Percentiles rank a stretch among this genome's conserved stretches.
These are phyloP conservation scores for Thalassiosira livingstoniorum DNA, from an alignment of 352 stramenopile species.

Conservation along the genomic window DNA sequence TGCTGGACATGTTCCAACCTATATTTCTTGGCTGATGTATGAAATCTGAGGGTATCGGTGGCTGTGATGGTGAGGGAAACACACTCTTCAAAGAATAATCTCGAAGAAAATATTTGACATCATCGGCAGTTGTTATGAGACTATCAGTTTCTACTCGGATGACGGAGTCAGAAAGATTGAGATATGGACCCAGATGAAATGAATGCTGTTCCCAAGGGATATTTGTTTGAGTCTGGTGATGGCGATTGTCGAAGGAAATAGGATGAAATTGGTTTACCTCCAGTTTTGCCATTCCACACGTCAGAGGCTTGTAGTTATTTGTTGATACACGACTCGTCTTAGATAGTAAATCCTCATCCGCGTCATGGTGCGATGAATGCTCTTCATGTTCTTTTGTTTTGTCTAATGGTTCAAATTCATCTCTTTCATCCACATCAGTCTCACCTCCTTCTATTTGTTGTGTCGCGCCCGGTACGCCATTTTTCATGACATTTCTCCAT, in stretches of 20 bases:
- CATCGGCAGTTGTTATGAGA: conserved; percentile 14
- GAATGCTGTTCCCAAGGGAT: conserved; percentile 45
- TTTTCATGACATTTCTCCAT: background rate
- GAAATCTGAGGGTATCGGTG: conserved; percentile 8
- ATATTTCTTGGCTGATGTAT: conserved; percentile 19
- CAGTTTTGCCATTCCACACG: conserved; percentile 33
- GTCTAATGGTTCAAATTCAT: background rate
- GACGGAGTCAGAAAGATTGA: conserved; percentile 60
- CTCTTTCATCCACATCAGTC: background rate
- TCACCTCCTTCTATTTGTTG: background rate
- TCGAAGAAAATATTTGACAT: conserved; percentile 58
- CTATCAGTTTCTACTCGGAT: conserved; percentile 46
- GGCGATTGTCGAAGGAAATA: background rate
- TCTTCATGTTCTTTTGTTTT: conserved; percentile 6
- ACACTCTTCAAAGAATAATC: conserved; percentile 47
- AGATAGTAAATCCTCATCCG: conserved; percentile 8
- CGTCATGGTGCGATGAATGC: conserved; percentile 32
- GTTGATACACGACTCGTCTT: background rate
- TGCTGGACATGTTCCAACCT: conserved; percentile 39
- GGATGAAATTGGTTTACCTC: conserved; percentile 47
- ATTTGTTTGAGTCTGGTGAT: background rate
- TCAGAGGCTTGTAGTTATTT: conserved; percentile 31
- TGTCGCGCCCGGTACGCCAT: background rate
- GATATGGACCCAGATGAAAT: conserved; percentile 42
- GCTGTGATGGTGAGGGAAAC: conserved; percentile 1